Percentiles rank a stretch among this genome's conserved stretches.
phyloP scores from a whole-genome alignment of 2,329 filamentous ascomycete species.

The Cryphonectria japonica region DNA sequence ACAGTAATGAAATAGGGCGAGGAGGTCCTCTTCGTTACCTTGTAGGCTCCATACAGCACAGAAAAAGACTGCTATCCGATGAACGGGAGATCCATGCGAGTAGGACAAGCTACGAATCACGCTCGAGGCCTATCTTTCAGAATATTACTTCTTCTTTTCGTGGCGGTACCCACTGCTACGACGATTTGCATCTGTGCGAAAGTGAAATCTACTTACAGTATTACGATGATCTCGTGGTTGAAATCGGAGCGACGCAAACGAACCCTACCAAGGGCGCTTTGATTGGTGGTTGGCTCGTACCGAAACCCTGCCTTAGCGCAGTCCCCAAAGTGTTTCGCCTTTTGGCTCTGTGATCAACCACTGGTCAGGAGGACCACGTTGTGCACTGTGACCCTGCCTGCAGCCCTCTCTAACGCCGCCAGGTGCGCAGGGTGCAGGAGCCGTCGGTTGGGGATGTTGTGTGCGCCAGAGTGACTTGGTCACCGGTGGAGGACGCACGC shows the following conservation, averaged over 20 bases:
- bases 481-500: neutral
- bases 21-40: neutral
- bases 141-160: neutral
- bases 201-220: neutral
- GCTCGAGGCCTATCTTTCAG: too few species aligned
- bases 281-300: neutral
- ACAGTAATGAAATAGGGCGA: too few species aligned
- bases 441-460: neutral
- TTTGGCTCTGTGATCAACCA: neutral
- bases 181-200: neutral
- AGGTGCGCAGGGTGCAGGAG: constrained; percentile 3
- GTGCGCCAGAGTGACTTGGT: neutral
- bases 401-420: constrained; percentile 1
- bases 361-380: constrained; percentile 1
- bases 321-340: neutral
- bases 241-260: neutral
- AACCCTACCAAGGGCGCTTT: neutral
- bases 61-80: neutral
- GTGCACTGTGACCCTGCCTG: neutral
- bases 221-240: neutral
- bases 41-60: neutral
- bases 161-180: neutral
- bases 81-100: neutral
- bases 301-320: constrained; percentile 1
- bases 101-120: neutral